Percentiles rank a stretch among this genome's conserved stretches.
Conservation (phyloP, 2,329 filamentous ascomycete species). For the Xylariaceae sp. region DNA sequence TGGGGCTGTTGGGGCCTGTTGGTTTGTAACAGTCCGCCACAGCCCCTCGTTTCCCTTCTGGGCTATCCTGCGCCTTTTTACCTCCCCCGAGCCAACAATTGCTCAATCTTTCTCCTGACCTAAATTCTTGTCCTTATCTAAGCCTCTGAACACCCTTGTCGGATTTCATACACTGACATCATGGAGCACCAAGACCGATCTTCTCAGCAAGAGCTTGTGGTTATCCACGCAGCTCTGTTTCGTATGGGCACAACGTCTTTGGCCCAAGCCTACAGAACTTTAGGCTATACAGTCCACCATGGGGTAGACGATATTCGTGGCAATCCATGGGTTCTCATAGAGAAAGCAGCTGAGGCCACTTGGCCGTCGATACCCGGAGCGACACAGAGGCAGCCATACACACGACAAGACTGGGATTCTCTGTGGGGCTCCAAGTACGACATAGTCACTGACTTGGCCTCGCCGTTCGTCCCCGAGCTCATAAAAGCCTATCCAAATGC, state of each 20-base stretch:
- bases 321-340: conserved; percentile 7
- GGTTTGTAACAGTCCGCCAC: too few relatives aligned
- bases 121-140: too few relatives aligned
- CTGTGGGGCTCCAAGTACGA: conserved; percentile 20
- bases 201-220: conserved; percentile 14
- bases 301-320: conserved; percentile 1
- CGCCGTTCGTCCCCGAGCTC: conserved; percentile 16
- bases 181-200: conserved; percentile 7
- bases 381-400: conserved; percentile 1
- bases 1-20: too few relatives aligned
- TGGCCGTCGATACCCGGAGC: conserved; percentile 16
- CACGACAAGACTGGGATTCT: conserved; percentile 14
- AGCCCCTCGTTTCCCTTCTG: too few relatives aligned
- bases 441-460: conserved; percentile 15
- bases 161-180: not conserved
- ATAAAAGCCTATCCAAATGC: conserved; percentile 33
- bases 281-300: conserved; percentile 23
- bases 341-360: conserved; percentile 24
- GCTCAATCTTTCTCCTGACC: not conserved
- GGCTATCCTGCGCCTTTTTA: not conserved
- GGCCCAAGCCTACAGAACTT: conserved; percentile 8
- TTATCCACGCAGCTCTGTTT: conserved; percentile 25
- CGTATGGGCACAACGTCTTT: conserved; percentile 27
- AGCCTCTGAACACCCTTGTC: not conserved
- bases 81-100: too few relatives aligned